These are phyloP conservation scores for Verticillium albo-atrum DNA, from an alignment of 2,329 filamentous ascomycete species.

Conservation along the genomic window DNA sequence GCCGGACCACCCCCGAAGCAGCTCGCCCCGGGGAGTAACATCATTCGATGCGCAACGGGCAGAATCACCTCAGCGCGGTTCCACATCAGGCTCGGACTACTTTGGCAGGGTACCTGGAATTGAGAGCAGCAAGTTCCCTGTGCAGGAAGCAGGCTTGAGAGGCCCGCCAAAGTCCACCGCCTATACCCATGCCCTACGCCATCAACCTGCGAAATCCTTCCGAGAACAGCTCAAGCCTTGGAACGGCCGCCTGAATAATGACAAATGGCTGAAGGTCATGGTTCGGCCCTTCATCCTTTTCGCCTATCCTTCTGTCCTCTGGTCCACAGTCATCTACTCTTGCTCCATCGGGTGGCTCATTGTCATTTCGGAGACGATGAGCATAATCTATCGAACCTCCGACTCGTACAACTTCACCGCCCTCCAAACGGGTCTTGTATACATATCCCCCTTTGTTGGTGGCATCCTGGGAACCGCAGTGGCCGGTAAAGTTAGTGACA, in stretches of 20 bases:
- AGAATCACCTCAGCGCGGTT: not conserved
- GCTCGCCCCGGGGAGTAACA: not conserved
- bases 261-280: conserved; percentile 76
- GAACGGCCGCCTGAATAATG: conserved; percentile 72
- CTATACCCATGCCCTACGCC: conserved; percentile 69
- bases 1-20: not conserved
- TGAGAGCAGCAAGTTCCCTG: conserved; percentile 35
- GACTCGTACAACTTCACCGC: conserved; percentile 75
- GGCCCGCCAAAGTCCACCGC: conserved; percentile 29
- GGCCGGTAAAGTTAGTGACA: conserved; percentile 80
- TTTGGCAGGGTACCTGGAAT: conserved; percentile 24
- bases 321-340: conserved; percentile 80
- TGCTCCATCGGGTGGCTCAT: conserved; percentile 94
- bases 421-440: conserved; percentile 78
- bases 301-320: conserved; percentile 82
- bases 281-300: conserved; percentile 80
- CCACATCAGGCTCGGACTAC: conserved; percentile 10
- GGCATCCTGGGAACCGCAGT: conserved; percentile 88
- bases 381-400: conserved; percentile 69
- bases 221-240: conserved; percentile 69
- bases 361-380: conserved; percentile 83
- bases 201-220: conserved; percentile 66
- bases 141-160: conserved; percentile 27
- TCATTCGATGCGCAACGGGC: not conserved
- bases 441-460: conserved; percentile 85